Conservation (phyloP, 2,329 filamentous ascomycete genomes). For the Sphaerulina musiva region DNA sequence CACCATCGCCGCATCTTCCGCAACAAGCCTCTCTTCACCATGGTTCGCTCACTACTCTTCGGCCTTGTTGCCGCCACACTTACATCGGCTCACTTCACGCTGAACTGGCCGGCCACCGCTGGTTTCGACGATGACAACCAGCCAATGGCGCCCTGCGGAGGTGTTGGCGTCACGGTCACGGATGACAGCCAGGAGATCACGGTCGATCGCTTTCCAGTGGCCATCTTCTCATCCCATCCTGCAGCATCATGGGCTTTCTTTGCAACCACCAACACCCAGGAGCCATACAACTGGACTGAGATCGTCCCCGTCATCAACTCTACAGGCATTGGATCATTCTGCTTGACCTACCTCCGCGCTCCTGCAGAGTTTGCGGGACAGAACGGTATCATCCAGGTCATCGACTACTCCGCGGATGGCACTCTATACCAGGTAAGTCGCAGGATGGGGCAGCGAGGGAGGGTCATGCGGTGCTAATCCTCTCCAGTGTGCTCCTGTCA, state of each 20-base stretch:
- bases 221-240: constrained; percentile 28
- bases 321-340: constrained; percentile 28
- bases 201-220: constrained; percentile 28
- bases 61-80: constrained; percentile 25
- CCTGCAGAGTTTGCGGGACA: constrained; percentile 27
- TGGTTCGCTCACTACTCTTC: constrained; percentile 25
- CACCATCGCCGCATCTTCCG: not conserved
- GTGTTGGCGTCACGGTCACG: constrained; percentile 23
- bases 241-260: constrained; percentile 25
- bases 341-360: constrained; percentile 24
- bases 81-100: constrained; percentile 40
- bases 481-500: constrained; percentile 29
- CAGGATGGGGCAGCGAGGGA: not conserved
- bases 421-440: constrained; percentile 29
- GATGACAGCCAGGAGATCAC: constrained; percentile 22
- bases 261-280: constrained; percentile 26
- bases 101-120: constrained; percentile 35
- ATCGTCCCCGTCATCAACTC: constrained; percentile 25
- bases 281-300: constrained; percentile 29
- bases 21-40: constrained; percentile 12
- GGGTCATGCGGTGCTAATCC: not conserved
- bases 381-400: constrained; percentile 28
- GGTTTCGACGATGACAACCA: constrained; percentile 29
- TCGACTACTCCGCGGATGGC: constrained; percentile 27
- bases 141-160: constrained; percentile 27